Evolutionary conservation across 1,139 yeast species (phyloP), one percentile per base, ranked within the genome.

Genomic region (Scheffersomyces illinoinensis): DNA sequence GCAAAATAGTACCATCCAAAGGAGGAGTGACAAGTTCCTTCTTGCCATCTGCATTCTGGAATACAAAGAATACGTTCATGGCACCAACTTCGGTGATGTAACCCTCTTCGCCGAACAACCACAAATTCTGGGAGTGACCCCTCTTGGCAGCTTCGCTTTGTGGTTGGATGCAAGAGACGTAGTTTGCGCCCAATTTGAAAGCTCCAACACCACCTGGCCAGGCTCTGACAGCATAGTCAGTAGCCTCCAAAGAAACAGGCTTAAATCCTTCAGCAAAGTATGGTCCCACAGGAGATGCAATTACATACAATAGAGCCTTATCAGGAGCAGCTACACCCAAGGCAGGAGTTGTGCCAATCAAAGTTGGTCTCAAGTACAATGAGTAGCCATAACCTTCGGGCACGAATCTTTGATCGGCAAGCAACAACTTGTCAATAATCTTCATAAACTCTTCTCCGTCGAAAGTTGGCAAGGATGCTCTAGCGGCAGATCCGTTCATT

Each of bases 161-260:
- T 46, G 78, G 76, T 65, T 68, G 67, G 59, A 77, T 68, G 55
- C 82, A 77, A 47, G 83, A 82, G 1, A 82, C 83, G 64, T 79
- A 79, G 72, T 79, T 79, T 60, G 82, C 83, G 54, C 82, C 83
- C 61, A 78, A 72, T 68, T 79, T 79, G 64, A 75, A 74, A 69
- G 74, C 69, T 50, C 83, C 83, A 57, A 76, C 78, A 58, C 83
- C 83, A 54, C 82, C 81, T 54, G 81, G 82, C 82, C 82, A 78
- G 4, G 82, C 82, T 65, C 83, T 74, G 48, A 67, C 78, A 23
- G 74, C 74, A 57, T 71, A 70, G 68, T 69, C 68, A 56, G 77
- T 64, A 68, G 81, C 67, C 60, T 71, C 77, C 66, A 78, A 70
- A 54, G 74, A 72, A 56, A 77, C 73, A 10, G 81, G 76, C 66